Conservation (phyloP, 2,329 filamentous ascomycete species). For the Beauveria sp. region DNA sequence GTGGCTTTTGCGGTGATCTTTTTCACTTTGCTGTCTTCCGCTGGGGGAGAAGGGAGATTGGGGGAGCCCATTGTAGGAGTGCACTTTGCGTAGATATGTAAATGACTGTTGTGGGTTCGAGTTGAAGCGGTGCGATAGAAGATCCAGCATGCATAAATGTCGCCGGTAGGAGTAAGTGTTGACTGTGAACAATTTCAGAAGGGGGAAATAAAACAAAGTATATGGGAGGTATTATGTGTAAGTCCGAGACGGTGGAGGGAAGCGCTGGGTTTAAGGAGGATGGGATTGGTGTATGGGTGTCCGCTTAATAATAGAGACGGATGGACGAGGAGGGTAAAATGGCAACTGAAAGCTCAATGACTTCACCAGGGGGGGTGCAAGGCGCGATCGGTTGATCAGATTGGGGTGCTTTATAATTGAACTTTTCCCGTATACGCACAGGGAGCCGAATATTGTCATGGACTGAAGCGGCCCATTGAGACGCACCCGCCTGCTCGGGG, state of each 20-base stretch:
- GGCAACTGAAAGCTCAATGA: not conserved
- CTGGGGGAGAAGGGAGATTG: slow-evolving; percentile 45
- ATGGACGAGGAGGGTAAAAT: not conserved
- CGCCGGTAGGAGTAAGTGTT: not conserved
- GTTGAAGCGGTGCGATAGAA: not conserved
- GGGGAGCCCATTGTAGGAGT: slow-evolving; percentile 37
- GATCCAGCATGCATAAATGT: not conserved
- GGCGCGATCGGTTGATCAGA: slow-evolving; percentile 9
- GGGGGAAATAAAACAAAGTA: not conserved
- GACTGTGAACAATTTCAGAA: not conserved
- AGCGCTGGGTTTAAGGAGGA: slow-evolving; percentile 6
- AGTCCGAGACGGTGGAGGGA: slow-evolving; percentile 6
- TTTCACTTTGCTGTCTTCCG: slow-evolving; percentile 37
- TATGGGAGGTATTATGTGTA: slow-evolving; percentile 3
- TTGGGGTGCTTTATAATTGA: slow-evolving; percentile 8
- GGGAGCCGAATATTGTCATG: not conserved
- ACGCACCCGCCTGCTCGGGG: not conserved
- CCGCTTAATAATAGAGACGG: slow-evolving; percentile 10
- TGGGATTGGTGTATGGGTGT: not conserved
- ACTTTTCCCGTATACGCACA: not conserved
- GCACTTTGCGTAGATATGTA: not conserved
- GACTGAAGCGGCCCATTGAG: not conserved
- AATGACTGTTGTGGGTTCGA: not conserved
- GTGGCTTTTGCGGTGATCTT: slow-evolving; percentile 33
- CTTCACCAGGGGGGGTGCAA: slow-evolving; percentile 8